Percentiles rank a stretch among this genome's conserved stretches.
Conservation (phyloP, 2,329 filamentous ascomycete species). For the Cladophialophora immunda region DNA sequence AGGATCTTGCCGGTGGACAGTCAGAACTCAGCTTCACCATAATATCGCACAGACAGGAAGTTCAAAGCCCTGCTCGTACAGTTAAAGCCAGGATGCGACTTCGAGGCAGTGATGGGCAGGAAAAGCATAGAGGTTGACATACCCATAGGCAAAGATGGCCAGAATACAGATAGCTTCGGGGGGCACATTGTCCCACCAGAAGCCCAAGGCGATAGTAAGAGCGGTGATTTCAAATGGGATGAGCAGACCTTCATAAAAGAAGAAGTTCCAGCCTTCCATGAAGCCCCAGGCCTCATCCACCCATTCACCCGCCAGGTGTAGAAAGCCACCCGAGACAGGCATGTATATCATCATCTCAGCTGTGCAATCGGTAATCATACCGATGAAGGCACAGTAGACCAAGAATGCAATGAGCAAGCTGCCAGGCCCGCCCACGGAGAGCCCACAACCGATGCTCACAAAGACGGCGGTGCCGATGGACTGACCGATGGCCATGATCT, state of each 20-base stretch:
- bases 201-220: conserved; percentile 50
- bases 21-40: conserved; percentile 73
- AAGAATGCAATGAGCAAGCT: conserved; percentile 50
- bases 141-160: conserved; percentile 50
- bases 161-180: conserved; percentile 47
- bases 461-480: conserved; percentile 52
- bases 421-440: conserved; percentile 48
- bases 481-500: conserved; percentile 44
- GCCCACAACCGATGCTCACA: conserved; percentile 49
- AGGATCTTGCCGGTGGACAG: conserved; percentile 70
- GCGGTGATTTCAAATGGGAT: conserved; percentile 53
- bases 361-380: conserved; percentile 49
- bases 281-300: not conserved
- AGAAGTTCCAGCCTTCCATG: conserved; percentile 41
- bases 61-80: conserved; percentile 57
- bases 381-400: conserved; percentile 43
- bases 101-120: too few species aligned
- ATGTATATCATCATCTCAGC: conserved; percentile 41
- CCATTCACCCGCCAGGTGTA: not conserved
- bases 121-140: too few species aligned
- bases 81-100: too few species aligned
- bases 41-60: conserved; percentile 71
- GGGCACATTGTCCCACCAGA: conserved; percentile 49
- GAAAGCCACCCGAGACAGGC: not conserved
- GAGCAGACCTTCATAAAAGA: conserved; percentile 51